phyloP scores from a whole-genome alignment of 257 asterid species.

The Orobanche coerulescens region DNA sequence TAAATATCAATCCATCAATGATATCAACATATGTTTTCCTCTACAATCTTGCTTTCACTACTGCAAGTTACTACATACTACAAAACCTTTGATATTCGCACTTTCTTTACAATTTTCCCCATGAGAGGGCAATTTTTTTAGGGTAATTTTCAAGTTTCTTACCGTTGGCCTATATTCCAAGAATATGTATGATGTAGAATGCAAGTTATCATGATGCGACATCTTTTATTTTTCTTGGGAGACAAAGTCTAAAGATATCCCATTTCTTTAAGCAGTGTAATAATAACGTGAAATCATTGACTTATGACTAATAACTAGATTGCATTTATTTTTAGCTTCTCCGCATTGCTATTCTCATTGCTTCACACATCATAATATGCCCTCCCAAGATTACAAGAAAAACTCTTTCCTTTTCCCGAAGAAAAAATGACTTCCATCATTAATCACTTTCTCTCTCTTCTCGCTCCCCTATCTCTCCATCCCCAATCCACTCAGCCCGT shows the following conservation, averaged over 20 bases:
- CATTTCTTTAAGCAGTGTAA: slow-evolving; percentile 20
- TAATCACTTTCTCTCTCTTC: slow-evolving; percentile 24
- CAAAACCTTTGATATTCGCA: too few relatives aligned
- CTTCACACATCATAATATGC: slow-evolving; percentile 70
- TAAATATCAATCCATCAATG: too few relatives aligned
- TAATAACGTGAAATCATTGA: slow-evolving; percentile 43
- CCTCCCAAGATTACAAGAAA: slow-evolving; percentile 40
- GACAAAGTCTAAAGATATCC: slow-evolving; percentile 15
- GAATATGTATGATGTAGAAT: slow-evolving; percentile 37
- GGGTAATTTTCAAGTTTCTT: neutral
- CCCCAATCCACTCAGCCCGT: neutral
- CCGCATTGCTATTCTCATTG: slow-evolving; percentile 42
- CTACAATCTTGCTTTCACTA: too few relatives aligned
- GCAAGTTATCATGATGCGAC: slow-evolving; percentile 37
- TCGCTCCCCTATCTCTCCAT: slow-evolving; percentile 14
- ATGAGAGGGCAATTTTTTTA: slow-evolving; percentile 28
- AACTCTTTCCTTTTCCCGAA: slow-evolving; percentile 28
- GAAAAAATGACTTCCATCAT: slow-evolving; percentile 36
- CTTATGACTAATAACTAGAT: slow-evolving; percentile 23
- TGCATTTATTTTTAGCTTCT: slow-evolving; percentile 33
- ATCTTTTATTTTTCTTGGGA: slow-evolving; percentile 30
- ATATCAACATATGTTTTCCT: too few relatives aligned
- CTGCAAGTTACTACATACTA: neutral
- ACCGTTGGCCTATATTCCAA: slow-evolving; percentile 25
- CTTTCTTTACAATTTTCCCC: neutral